Evolutionary conservation across 2,329 filamentous ascomycete species (phyloP).

Genomic region (Alternaria ventricosa): DNA sequence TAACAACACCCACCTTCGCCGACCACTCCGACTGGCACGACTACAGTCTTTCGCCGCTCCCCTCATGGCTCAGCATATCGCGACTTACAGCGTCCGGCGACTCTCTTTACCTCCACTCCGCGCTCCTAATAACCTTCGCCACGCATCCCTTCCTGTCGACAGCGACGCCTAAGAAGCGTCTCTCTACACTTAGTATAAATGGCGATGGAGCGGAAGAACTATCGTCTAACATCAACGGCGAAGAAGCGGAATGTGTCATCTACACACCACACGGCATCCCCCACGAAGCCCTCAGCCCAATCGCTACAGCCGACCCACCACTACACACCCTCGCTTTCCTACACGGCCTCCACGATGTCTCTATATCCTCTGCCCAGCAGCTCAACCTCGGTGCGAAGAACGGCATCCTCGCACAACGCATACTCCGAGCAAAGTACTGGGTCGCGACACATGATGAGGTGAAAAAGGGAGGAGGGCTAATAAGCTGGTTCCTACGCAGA

Average conservation of each 20-base stretch:
- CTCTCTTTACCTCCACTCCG: constrained; percentile 64
- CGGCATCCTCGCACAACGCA: constrained; percentile 62
- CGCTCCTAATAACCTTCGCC: constrained; percentile 64
- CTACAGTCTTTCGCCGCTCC: constrained; percentile 56
- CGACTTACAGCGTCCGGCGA: constrained; percentile 62
- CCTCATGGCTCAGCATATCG: constrained; percentile 67
- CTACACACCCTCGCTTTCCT: constrained; percentile 65
- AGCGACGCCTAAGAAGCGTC: constrained; percentile 38
- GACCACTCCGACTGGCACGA: constrained; percentile 53
- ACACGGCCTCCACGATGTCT: constrained; percentile 69
- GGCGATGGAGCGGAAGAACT: constrained; percentile 35
- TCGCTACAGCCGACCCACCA: constrained; percentile 54
- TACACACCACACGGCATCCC: constrained; percentile 70
- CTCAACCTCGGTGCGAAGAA: constrained; percentile 70
- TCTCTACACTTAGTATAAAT: constrained; percentile 38
- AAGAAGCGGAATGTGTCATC: constrained; percentile 61
- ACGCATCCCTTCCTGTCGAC: constrained; percentile 37
- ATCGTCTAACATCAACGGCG: constrained; percentile 12
- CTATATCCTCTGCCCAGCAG: constrained; percentile 59
- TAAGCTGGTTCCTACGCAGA: constrained; percentile 58
- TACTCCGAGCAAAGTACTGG: constrained; percentile 66
- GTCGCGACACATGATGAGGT: constrained; percentile 70
- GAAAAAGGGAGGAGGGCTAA: constrained; percentile 64
- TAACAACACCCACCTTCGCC: constrained; percentile 57
- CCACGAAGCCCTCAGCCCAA: constrained; percentile 52